phyloP scores from a whole-genome alignment of 257 asterid species.

The Handroanthus guayacan region DNA sequence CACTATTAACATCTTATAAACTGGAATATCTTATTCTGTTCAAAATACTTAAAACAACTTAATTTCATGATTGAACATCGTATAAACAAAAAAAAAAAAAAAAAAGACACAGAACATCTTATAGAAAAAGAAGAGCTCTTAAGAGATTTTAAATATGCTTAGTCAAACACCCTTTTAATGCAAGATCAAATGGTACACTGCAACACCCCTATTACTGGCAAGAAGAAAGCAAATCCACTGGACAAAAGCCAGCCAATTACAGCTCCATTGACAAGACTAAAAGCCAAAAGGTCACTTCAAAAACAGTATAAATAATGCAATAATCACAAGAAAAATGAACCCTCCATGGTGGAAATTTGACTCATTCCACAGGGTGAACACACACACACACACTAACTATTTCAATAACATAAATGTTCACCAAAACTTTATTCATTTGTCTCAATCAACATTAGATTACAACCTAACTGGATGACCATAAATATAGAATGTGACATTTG shows the following conservation, averaged over 20 bases:
- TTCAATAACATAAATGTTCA: neutral
- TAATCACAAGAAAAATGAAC: neutral
- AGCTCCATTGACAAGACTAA: neutral
- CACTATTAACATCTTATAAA: too few relatives aligned
- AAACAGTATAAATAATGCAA: neutral
- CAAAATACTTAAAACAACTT: too few relatives aligned
- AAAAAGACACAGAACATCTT: too few relatives aligned
- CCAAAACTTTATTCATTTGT: constrained; percentile 1
- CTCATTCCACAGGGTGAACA: constrained; percentile 6
- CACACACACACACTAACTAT: neutral
- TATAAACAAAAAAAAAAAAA: too few relatives aligned
- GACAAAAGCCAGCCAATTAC: constrained; percentile 7
- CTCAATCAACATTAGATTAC: neutral
- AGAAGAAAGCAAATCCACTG: neutral
- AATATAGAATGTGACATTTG: constrained; percentile 2
- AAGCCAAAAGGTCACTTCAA: neutral
- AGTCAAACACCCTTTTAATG: neutral
- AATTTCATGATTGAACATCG: too few relatives aligned
- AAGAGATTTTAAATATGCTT: too few relatives aligned
- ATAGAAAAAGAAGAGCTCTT: too few relatives aligned
- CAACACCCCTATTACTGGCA: neutral
- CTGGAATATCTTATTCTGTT: too few relatives aligned
- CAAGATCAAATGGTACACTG: neutral
- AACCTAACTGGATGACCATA: neutral
- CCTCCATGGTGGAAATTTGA: neutral